phyloP scores from a whole-genome alignment of 305 asterid genomes.

The Plantago coronopus region DNA sequence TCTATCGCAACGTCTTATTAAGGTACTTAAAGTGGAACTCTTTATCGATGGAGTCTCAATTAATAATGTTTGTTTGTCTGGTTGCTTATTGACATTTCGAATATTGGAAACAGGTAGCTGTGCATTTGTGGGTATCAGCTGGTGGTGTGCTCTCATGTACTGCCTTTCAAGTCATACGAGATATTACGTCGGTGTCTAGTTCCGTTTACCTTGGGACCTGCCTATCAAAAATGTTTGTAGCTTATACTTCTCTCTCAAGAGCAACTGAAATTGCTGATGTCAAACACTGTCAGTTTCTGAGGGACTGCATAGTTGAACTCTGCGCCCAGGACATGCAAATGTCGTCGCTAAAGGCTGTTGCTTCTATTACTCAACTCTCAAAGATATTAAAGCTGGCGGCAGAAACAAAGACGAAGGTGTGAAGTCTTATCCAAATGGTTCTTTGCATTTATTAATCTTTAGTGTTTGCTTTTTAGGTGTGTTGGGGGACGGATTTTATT shows the following conservation, averaged over 20 bases:
- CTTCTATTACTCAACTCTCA: constrained; percentile 64
- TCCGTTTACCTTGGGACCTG: constrained; percentile 54
- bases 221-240: constrained; percentile 55
- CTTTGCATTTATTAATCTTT: background rate
- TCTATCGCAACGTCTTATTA: constrained; percentile 53
- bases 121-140: constrained; percentile 87
- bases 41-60: background rate
- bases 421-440: constrained; percentile 8
- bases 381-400: constrained; percentile 60
- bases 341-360: constrained; percentile 53
- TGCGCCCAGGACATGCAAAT: constrained; percentile 71
- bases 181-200: constrained; percentile 45
- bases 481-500: background rate
- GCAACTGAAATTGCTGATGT: constrained; percentile 49
- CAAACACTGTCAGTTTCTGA: constrained; percentile 61
- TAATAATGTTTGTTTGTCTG: background rate
- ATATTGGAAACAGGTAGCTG: constrained; percentile 53
- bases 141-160: constrained; percentile 58
- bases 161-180: constrained; percentile 56
- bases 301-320: constrained; percentile 62
- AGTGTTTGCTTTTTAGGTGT: background rate
- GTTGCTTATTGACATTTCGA: constrained; percentile 1
- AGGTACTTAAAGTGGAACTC: constrained; percentile 43
- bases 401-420: constrained; percentile 74
- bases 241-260: constrained; percentile 59